Evolutionary conservation across 2,329 filamentous ascomycete species (phyloP).

Genomic region (Aspergillus awamori): DNA sequence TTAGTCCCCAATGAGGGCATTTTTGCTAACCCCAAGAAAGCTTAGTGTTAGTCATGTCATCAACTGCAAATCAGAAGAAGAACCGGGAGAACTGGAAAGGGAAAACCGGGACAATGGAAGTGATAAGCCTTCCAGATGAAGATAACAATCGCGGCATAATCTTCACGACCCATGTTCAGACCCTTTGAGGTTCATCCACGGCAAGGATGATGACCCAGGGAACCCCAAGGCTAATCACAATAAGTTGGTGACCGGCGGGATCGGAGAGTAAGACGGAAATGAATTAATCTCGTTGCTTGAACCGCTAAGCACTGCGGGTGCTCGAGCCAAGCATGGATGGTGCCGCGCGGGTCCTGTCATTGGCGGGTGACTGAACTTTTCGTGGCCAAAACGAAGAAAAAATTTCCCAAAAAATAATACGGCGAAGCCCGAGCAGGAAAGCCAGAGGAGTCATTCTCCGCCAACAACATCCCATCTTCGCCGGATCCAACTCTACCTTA

Average conservation of each 20-base stretch:
- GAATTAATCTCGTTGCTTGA: background rate
- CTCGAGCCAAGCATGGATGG: background rate
- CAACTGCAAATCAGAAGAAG: background rate
- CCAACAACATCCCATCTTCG: background rate
- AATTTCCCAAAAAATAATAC: background rate
- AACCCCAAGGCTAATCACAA: background rate
- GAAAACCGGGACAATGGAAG: too few species aligned
- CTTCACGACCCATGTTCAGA: background rate
- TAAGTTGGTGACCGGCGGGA: background rate
- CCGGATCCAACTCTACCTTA: conserved; percentile 2
- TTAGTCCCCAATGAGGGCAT: background rate
- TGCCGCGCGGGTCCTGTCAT: conserved; percentile 3
- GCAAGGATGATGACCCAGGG: background rate
- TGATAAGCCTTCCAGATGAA: background rate
- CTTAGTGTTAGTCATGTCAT: background rate
- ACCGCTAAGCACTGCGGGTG: conserved; percentile 6
- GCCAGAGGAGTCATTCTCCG: background rate
- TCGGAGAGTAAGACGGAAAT: background rate
- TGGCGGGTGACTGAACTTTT: background rate
- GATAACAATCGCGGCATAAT: background rate
- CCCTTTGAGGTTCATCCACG: background rate
- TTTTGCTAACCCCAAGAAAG: background rate
- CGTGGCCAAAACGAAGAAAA: background rate
- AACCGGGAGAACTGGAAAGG: too few species aligned
- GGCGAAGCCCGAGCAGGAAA: background rate